Conservation (phyloP, 352 stramenopile genomes). For the Pythium biforme region DNA sequence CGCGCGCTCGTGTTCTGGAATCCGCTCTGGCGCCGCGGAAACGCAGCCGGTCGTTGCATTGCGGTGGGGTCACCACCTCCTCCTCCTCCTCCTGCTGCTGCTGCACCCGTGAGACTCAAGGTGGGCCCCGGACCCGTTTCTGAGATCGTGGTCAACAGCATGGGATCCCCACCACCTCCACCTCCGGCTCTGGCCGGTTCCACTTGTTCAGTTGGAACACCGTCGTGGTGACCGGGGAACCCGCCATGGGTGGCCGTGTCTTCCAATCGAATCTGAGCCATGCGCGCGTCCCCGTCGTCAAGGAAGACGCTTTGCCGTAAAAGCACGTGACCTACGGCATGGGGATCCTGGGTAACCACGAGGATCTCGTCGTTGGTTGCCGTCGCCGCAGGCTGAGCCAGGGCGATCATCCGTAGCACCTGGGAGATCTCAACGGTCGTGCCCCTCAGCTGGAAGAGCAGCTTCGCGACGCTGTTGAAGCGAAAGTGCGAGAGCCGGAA, state of each 20-base stretch:
- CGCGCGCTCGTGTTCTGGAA: conserved; percentile 33
- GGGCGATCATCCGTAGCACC: conserved; percentile 36
- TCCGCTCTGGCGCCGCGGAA: conserved; percentile 30
- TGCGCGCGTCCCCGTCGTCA: conserved; percentile 2
- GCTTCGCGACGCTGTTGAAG: conserved; percentile 58
- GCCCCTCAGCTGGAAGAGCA: conserved; percentile 47
- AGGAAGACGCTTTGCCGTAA: conserved; percentile 16
- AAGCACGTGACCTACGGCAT: conserved; percentile 16
- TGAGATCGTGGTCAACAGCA: background rate
- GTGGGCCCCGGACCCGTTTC: background rate
- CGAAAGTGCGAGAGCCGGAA: conserved; percentile 52
- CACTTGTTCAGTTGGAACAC: background rate
- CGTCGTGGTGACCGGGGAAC: background rate
- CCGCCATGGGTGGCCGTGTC: background rate
- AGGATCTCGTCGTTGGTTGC: background rate
- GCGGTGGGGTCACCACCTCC: conserved; percentile 13
- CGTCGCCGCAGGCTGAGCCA: conserved; percentile 23
- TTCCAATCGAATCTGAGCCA: background rate
- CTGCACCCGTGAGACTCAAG: conserved; percentile 8
- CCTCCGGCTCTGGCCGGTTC: conserved; percentile 4
- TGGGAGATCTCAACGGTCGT: conserved; percentile 48
- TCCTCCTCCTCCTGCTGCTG: conserved; percentile 23
- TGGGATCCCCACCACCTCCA: background rate
- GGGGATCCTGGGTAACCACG: background rate
- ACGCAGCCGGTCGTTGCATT: conserved; percentile 8